Percentiles rank a stretch among this genome's conserved stretches.
Conservation (phyloP, 179 eudicot genomes). For the Dionaea muscipula region DNA sequence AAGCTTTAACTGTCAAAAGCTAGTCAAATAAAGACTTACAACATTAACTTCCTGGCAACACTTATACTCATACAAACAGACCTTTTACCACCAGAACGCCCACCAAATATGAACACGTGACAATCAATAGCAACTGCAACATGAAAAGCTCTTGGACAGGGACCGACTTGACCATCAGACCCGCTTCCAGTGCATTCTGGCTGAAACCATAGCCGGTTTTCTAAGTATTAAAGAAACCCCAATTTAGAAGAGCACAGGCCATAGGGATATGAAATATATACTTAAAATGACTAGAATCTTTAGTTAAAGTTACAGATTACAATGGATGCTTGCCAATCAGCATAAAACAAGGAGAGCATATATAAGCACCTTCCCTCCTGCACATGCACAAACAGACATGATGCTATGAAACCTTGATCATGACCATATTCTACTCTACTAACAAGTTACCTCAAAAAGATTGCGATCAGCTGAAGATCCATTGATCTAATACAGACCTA, state of each 20-base stretch:
- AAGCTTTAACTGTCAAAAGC: conserved; percentile 14
- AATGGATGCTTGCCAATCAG: too few relatives aligned
- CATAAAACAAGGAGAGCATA: too few relatives aligned
- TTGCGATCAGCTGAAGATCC: too few relatives aligned
- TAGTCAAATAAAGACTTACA: neutral
- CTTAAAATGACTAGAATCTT: too few relatives aligned
- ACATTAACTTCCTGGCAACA: conserved; percentile 1
- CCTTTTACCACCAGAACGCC: conserved; percentile 79
- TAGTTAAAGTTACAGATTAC: neutral
- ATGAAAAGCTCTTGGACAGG: conserved; percentile 90
- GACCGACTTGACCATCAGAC: conserved; percentile 68
- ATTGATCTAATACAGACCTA: too few relatives aligned
- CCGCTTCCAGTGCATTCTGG: conserved; percentile 88
- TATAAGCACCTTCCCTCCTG: too few relatives aligned
- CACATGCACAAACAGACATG: too few relatives aligned
- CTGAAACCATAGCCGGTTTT: conserved; percentile 78
- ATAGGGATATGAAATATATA: too few relatives aligned
- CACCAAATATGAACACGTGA: conserved; percentile 95
- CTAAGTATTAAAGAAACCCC: conserved; percentile 27
- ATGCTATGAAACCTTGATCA: too few relatives aligned
- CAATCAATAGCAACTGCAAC: conserved; percentile 83
- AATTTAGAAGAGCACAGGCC: conserved; percentile 13
- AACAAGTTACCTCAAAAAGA: too few relatives aligned
- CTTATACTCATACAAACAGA: conserved; percentile 13
- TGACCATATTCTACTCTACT: too few relatives aligned